phyloP scores from a whole-genome alignment of 495 filamentous ascomycete species.

The Aspergillus taichungensis region DNA sequence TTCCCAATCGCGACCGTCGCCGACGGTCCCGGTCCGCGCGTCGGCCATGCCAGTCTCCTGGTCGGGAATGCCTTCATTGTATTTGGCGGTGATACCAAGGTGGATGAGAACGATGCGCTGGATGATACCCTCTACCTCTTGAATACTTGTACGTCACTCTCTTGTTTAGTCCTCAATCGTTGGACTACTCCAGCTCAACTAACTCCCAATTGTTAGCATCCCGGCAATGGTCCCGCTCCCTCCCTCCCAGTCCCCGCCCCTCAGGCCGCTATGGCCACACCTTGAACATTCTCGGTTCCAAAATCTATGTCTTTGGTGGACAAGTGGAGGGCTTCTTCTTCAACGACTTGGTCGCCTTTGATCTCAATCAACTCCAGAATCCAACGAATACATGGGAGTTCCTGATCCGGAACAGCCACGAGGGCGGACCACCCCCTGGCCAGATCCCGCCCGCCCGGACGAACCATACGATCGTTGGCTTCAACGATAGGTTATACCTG shows the following conservation, averaged over 20 bases:
- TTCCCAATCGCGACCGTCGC: slow-evolving; percentile 85
- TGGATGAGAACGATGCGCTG: slow-evolving; percentile 80
- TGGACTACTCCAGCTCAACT: background rate
- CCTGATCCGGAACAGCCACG: slow-evolving; percentile 67
- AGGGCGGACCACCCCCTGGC: slow-evolving; percentile 52
- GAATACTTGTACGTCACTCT: slow-evolving; percentile 75
- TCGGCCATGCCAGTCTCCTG: slow-evolving; percentile 88
- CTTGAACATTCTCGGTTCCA: slow-evolving; percentile 89
- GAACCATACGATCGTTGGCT: slow-evolving; percentile 91
- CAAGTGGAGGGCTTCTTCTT: slow-evolving; percentile 97
- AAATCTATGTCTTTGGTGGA: slow-evolving; percentile 93
- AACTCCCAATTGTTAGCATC: slow-evolving; percentile 53
- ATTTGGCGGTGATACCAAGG: slow-evolving; percentile 96
- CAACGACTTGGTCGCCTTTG: slow-evolving; percentile 96
- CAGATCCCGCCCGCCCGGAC: slow-evolving; percentile 85
- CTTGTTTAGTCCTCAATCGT: background rate
- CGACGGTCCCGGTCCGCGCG: slow-evolving; percentile 90
- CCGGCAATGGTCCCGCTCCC: slow-evolving; percentile 91
- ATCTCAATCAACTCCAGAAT: slow-evolving; percentile 85
- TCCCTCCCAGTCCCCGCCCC: slow-evolving; percentile 74
- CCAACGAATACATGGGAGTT: slow-evolving; percentile 89
- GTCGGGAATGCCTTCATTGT: slow-evolving; percentile 99
- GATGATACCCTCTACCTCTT: slow-evolving; percentile 95
- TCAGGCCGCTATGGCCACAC: slow-evolving; percentile 94
- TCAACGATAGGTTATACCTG: slow-evolving; percentile 87